Percentiles rank a stretch among this genome's conserved stretches.
phyloP scores from a whole-genome alignment of 305 asterid species.

The Fraxinus nigra region DNA sequence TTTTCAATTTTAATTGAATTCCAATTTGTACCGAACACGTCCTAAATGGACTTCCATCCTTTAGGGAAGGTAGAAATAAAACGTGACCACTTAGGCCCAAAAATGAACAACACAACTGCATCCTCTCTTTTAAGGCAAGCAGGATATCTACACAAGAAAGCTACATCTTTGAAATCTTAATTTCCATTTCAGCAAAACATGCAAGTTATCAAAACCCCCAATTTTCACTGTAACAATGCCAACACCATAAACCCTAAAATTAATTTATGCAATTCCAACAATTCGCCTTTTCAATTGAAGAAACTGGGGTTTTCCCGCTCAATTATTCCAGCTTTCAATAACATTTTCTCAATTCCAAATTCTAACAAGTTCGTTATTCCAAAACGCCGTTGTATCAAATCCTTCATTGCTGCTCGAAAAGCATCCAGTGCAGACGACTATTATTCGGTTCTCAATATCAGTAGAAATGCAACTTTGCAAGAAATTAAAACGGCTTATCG shows the following conservation, averaged over 20 bases:
- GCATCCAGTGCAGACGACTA: slow-evolving; percentile 57
- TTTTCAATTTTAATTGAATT: too few species aligned
- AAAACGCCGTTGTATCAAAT: slow-evolving; percentile 44
- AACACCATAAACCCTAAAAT: slow-evolving; percentile 38
- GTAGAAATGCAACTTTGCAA: slow-evolving; percentile 69
- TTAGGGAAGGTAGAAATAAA: too few species aligned
- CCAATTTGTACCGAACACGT: too few species aligned
- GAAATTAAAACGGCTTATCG: slow-evolving; percentile 89
- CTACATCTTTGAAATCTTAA: background rate
- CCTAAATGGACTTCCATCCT: too few species aligned
- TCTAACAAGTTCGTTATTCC: slow-evolving; percentile 15
- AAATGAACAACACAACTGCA: too few species aligned
- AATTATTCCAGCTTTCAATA: slow-evolving; percentile 25
- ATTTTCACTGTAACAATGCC: slow-evolving; percentile 21
- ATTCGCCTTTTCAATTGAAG: slow-evolving; percentile 22
- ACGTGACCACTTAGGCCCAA: too few species aligned
- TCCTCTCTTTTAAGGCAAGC: too few species aligned
- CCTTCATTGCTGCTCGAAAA: slow-evolving; percentile 38
- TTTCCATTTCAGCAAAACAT: slow-evolving; percentile 27
- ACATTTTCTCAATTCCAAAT: slow-evolving; percentile 18
- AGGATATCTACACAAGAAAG: background rate
- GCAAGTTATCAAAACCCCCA: slow-evolving; percentile 39
- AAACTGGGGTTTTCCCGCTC: slow-evolving; percentile 28
- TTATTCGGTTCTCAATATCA: slow-evolving; percentile 71
- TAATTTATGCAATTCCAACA: slow-evolving; percentile 27